These are phyloP conservation scores for Ophiostoma australiae DNA, from an alignment of 2,329 filamentous ascomycete genomes.

Conservation along the genomic window DNA sequence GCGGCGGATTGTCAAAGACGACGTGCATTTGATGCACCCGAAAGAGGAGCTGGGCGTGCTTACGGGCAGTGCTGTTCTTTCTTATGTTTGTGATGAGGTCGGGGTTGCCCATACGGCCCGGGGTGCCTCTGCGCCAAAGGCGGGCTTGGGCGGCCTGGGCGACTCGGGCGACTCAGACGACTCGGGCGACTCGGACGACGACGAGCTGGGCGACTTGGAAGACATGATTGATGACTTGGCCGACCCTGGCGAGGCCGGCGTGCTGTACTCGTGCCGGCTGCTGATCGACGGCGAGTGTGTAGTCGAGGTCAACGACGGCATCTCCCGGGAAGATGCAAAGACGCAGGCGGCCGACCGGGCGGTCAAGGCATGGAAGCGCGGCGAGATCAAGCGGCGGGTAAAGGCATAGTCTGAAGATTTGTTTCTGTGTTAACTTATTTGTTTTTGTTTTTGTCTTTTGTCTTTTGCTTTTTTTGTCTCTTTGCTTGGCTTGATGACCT, in stretches of 20 bases:
- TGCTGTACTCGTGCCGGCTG: slow-evolving; percentile 43
- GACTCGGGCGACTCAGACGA: background rate
- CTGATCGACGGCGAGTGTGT: slow-evolving; percentile 45
- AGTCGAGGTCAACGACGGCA: slow-evolving; percentile 42
- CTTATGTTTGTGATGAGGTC: slow-evolving; percentile 42
- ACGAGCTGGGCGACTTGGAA: background rate
- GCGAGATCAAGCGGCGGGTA: background rate
- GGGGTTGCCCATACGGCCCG: background rate
- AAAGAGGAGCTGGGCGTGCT: slow-evolving; percentile 64
- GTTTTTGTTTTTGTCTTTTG: background rate
- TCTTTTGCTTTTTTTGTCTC: no score
- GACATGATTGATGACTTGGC: slow-evolving; percentile 14
- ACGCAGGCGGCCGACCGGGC: slow-evolving; percentile 53
- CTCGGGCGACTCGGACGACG: slow-evolving; percentile 1
- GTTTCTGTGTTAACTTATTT: background rate
- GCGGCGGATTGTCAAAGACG: slow-evolving; percentile 53
- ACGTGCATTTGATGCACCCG: slow-evolving; percentile 56
- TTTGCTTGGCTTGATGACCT: background rate
- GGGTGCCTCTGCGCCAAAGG: background rate
- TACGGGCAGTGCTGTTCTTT: slow-evolving; percentile 48
- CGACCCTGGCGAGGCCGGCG: background rate
- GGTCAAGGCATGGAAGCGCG: slow-evolving; percentile 33
- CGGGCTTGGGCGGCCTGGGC: slow-evolving; percentile 10
- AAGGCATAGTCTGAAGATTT: background rate
- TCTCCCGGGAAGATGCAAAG: slow-evolving; percentile 49